Base-by-base conservation (phyloP, 177 flowering plant genomes). In the Vitis hybrid region DNA sequence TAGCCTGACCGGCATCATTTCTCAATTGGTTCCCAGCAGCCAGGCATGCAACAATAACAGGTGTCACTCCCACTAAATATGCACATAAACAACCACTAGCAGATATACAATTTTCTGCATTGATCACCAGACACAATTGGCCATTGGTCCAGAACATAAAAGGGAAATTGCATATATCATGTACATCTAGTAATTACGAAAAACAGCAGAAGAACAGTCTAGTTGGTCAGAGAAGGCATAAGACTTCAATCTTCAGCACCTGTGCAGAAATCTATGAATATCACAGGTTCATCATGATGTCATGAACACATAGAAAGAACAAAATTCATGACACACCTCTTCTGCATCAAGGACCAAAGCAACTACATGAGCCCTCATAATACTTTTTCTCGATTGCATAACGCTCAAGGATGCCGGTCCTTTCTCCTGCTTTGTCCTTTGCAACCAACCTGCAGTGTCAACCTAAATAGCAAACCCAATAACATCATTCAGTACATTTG, bases 391-490 rank as follows among this genome's bases (percentile, higher is more conserved):
- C 61, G 98, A 87, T 79, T 95, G 98, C 93, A 95, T 81, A 49
- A 95, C 70, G 76, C 98, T 95, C 83, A 95, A 82, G 66, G 99
- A 91, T 74, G 92, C 76, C 58, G 98, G 91, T 70, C 99, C 99
- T 80, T 88, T 95, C 75, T 90, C 97, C 67, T 80, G 79, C 62
- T 88, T 87, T 69, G 94, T 82, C 76, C 91, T 89, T 62, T 88
- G 91, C 87, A 93, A 78, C 99, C 98, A 95, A 75, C 99, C 98
- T 17, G 99, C 99, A 63, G 99, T 93, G 72, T 93, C 99, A 64
- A 95, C 98, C 98, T 94, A 84, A 71, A 71, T 13, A 64, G 70
- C 52, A 67, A 72, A 58, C 56, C 15, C 9, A 21, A 71, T 19
- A 60, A 59, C 56, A 40, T 62, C 12, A 64, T 63, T 52, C 15